Base-by-base conservation (phyloP, 164 flowering plant genomes). In the Liriodendron chinense region DNA sequence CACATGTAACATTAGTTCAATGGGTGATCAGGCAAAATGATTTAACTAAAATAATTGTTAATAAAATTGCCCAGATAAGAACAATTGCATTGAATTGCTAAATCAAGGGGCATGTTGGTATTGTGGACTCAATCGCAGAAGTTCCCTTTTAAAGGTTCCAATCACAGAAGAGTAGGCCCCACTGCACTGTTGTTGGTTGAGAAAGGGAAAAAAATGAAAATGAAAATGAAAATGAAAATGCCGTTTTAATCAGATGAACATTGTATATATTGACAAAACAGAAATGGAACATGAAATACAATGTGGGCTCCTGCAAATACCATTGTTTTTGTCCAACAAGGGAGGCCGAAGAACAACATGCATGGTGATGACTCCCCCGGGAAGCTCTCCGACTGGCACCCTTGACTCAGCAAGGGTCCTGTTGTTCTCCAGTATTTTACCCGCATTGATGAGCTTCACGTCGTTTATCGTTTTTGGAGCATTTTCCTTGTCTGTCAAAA, bases 321-420 rank as follows among this genome's bases (percentile, higher is more conserved):
- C 92, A 65, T 57, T 81, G 20, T 80, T 84, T 75, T 85, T 86
- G 69, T 85, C 86, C 22, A 81, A 28, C 21, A 78, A 24, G 3
- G 90, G 85, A 69, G 85, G 91, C 64, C 83, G 89, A 53, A 89
- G 82, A 47, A 88, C 88, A 61, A 87, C 92, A 81, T 85, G 96
- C 93, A 91, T 91, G 28, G 92, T 90, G 78, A 83, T 85, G 78
- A 86, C 85, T 57, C 85, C 91, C 65, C 89, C 90, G 18, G 89
- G 89, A 76, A 89, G 72, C 57, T 86, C 93, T 80, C 82, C 85
- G 22, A 87, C 84, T 34, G 82, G 87, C 48, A 84, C 78, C 75
- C 87, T 82, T 34, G 85, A 89, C 70, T 91, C 89, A 63, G 83
- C 84, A 69, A 91, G 83, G 23, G 92, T 89, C 81, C 65, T 83